Base-by-base conservation (phyloP, 768 basidiomycete species). In the Trametes cubensis region DNA sequence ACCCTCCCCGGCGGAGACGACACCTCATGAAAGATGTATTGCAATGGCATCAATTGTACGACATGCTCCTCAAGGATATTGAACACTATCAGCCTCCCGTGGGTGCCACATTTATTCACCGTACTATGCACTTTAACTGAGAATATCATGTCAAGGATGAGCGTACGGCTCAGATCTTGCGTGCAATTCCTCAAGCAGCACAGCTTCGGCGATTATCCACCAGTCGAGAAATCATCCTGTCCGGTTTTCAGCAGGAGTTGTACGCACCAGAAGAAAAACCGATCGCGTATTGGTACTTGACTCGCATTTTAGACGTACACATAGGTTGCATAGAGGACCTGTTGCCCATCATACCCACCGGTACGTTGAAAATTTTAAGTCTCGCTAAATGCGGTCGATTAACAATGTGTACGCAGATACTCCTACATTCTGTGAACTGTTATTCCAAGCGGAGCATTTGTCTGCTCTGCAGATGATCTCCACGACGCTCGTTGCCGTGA, bases 211-310 rank as follows among this genome's bases (percentile, higher is more conserved):
- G 90, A 46, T 72, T 91, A 18, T 75, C 81, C 5, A 74, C 81
- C 11, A 78, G 90, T 3, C 81, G 84, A 41, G 90, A 94, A 65
- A 78, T 94, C 15, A 72, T 92, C 5, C 76, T 88, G 46, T 87
- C 90, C 1, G 92, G 89, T 2, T 89, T 90, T 63, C 90, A 93
- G 71, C 73, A 92, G 21, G 88, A 90, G 47, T 72, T 94, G 7
- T 91, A 92, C 67, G 78, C 83, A 21, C 72, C 79, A 0, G 83
- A 88, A 45, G 92, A 94, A 69, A 82, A 77, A 38, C 77, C 87
- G 0, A 84, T 91, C 63, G 87, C 90, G 2, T 92, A 93, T 73
- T 92, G 90, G 87, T 90, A 90, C 68, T 75, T 78, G 6, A 70
- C 81, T 3, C 79, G 81, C 46, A 80, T 92, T 3, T 74, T 88